These are phyloP conservation scores for Suillus subaureus DNA, from an alignment of 768 basidiomycete species.

Conservation along the genomic window DNA sequence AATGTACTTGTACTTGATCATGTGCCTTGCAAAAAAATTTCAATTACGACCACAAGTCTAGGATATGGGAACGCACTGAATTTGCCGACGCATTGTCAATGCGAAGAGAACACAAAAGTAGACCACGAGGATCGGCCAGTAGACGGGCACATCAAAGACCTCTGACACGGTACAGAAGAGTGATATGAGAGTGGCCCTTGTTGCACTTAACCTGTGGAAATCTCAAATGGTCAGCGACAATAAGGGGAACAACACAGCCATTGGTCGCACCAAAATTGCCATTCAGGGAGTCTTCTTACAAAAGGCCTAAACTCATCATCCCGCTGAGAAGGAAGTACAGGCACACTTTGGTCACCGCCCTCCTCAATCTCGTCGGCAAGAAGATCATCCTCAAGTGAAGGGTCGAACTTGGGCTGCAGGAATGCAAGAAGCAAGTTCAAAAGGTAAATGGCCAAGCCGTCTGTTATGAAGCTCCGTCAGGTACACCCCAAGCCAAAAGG, in stretches of 20 bases:
- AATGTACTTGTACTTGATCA: slow-evolving; percentile 98
- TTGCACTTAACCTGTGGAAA: slow-evolving; percentile 78
- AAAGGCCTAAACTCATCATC: slow-evolving; percentile 99
- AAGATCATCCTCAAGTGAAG: slow-evolving; percentile 90
- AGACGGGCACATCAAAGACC: slow-evolving; percentile 94
- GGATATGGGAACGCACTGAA: slow-evolving; percentile 65
- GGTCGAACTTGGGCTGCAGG: slow-evolving; percentile 97
- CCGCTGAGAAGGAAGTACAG: slow-evolving; percentile 62
- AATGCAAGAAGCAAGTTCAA: slow-evolving; percentile 96
- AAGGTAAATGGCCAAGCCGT: slow-evolving; percentile 93
- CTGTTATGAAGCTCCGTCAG: slow-evolving; percentile 37
- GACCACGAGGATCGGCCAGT: slow-evolving; percentile 97
- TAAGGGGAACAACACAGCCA: neutral
- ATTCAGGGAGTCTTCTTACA: slow-evolving; percentile 92
- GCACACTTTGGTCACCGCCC: slow-evolving; percentile 64
- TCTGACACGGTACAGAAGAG: slow-evolving; percentile 80
- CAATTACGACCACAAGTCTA: slow-evolving; percentile 14
- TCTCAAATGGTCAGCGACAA: slow-evolving; percentile 6
- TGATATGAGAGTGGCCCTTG: slow-evolving; percentile 84
- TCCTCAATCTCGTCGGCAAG: slow-evolving; percentile 95
- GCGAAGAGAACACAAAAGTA: slow-evolving; percentile 97
- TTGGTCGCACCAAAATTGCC: slow-evolving; percentile 84
- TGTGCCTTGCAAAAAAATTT: slow-evolving; percentile 65
- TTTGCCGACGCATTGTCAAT: slow-evolving; percentile 94
- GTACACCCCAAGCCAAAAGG: neutral